Conservation (phyloP, 495 filamentous ascomycete species). For the Neurospora cerealis region DNA sequence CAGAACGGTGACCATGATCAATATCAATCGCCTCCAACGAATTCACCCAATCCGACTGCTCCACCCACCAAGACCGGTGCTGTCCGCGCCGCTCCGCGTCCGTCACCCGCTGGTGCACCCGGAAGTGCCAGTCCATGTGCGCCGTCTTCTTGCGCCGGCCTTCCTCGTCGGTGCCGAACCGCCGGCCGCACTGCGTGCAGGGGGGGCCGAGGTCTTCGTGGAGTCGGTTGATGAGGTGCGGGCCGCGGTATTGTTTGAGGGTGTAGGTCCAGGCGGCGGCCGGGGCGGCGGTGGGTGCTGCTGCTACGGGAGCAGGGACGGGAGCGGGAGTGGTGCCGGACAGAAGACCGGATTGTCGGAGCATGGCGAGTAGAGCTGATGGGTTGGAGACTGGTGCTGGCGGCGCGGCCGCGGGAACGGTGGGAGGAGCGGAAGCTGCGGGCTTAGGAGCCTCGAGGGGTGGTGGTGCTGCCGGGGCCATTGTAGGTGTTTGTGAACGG, state of each 20-base stretch:
- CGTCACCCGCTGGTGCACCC: conserved; percentile 77
- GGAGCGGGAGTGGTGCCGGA: conserved; percentile 27
- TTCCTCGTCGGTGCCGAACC: conserved; percentile 67
- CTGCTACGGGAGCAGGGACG: conserved; percentile 19
- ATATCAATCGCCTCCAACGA: conserved; percentile 66
- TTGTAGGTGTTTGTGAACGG: conserved; percentile 17
- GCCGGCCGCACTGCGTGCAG: conserved; percentile 83
- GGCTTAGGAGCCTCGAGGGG: conserved; percentile 2
- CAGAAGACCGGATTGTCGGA: conserved; percentile 41
- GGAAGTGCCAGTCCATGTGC: conserved; percentile 97
- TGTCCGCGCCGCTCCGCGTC: conserved; percentile 75
- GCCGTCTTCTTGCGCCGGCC: conserved; percentile 79
- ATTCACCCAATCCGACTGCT: conserved; percentile 90
- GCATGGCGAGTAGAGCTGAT: conserved; percentile 36
- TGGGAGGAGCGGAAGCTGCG: conserved; percentile 5
- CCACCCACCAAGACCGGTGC: conserved; percentile 86
- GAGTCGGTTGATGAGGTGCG: conserved; percentile 57
- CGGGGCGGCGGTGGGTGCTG: conserved; percentile 12
- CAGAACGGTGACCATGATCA: conserved; percentile 21
- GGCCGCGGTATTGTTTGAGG: conserved; percentile 54
- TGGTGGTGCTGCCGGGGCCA: conserved; percentile 5
- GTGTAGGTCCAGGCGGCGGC: conserved; percentile 28
- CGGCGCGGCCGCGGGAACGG: not conserved
- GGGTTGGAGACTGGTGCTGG: conserved; percentile 14
- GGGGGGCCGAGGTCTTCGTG: conserved; percentile 73